Evolutionary conservation across 1,284 basidiomycete genomes (phyloP).

Genomic region (Cryptococcus wingfieldii): DNA sequence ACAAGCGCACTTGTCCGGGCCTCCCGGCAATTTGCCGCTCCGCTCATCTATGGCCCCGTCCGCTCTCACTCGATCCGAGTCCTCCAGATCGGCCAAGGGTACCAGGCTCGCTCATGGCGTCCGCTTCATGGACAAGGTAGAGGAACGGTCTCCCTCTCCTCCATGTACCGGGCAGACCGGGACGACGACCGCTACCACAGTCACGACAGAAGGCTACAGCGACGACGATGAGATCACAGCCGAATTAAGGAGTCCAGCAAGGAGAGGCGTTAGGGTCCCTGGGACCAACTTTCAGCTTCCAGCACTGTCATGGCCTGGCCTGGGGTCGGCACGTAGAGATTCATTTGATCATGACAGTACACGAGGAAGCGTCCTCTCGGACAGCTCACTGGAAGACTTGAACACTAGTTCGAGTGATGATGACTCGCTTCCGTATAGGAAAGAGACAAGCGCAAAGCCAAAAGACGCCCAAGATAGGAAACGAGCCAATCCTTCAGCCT

Average conservation of each 20-base stretch:
- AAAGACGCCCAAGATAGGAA: no score
- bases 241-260: neutral
- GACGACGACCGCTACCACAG: neutral
- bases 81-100: constrained; percentile 4
- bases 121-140: constrained; percentile 22
- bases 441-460: no score
- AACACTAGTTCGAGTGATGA: no score
- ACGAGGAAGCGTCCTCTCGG: no score
- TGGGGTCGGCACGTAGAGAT: no score
- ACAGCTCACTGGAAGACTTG: no score
- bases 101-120: constrained; percentile 16
- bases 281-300: constrained; percentile 17
- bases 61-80: constrained; percentile 3
- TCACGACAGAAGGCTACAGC: neutral
- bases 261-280: constrained; percentile 10
- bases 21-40: neutral
- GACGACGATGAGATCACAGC: neutral
- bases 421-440: no score
- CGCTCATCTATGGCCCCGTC: neutral
- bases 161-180: neutral
- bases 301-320: neutral
- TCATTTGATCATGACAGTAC: no score
- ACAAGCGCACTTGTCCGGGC: neutral
- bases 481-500: neutral
- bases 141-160: constrained; percentile 2